phyloP scores from a whole-genome alignment of 2,329 filamentous ascomycete species.

The Thelonectria blattea region DNA sequence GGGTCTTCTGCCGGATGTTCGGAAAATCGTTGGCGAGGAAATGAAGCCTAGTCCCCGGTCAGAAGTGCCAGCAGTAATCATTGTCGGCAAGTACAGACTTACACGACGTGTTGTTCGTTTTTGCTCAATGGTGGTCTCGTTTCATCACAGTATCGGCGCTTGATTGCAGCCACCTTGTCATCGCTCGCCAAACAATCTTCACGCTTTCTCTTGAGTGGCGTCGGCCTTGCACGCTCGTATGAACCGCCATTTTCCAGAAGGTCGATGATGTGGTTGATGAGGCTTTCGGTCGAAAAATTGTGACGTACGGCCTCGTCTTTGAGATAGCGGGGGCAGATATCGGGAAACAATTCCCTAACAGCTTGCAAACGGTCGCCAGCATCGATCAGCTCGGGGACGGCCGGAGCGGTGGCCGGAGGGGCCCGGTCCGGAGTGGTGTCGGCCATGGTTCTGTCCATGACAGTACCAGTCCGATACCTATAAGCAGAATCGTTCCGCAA shows the following conservation, averaged over 20 bases:
- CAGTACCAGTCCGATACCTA: too few relatives aligned
- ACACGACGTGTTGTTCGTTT: slow-evolving; percentile 12
- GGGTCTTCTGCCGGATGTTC: slow-evolving; percentile 17
- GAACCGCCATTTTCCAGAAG: slow-evolving; percentile 44
- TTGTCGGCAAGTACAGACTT: slow-evolving; percentile 9
- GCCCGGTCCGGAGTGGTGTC: too few relatives aligned
- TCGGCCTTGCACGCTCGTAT: slow-evolving; percentile 41
- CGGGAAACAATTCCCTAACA: slow-evolving; percentile 48
- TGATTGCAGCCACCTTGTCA: slow-evolving; percentile 23
- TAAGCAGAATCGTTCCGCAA: background rate
- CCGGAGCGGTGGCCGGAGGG: too few relatives aligned
- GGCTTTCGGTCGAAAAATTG: slow-evolving; percentile 37
- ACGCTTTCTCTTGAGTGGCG: slow-evolving; percentile 51
- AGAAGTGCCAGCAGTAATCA: slow-evolving; percentile 8
- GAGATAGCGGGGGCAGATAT: slow-evolving; percentile 52
- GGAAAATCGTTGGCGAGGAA: slow-evolving; percentile 36
- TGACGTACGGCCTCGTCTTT: slow-evolving; percentile 35
- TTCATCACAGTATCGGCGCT: slow-evolving; percentile 21
- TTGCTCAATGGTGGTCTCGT: background rate
- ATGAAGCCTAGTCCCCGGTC: slow-evolving; percentile 20
- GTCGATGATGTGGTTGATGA: slow-evolving; percentile 50
- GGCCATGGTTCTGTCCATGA: background rate
- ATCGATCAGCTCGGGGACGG: background rate
- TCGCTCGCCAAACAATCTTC: slow-evolving; percentile 21
- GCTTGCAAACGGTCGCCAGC: slow-evolving; percentile 23